These are phyloP conservation scores for Tremella yokohamensis DNA, from an alignment of 768 basidiomycete species.

Conservation along the genomic window DNA sequence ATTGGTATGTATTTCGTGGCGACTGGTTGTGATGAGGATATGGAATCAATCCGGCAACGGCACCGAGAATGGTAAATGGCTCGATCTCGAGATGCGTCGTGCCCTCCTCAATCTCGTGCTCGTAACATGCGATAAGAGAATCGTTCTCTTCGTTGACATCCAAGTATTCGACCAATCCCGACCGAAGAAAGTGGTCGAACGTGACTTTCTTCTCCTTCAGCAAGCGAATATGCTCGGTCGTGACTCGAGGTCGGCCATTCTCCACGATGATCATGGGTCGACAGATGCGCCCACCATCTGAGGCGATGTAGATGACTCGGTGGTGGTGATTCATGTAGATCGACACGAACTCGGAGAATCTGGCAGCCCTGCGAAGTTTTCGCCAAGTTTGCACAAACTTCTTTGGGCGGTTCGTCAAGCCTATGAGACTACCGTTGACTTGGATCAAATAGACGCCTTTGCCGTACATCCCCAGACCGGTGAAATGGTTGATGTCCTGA, in stretches of 20 bases:
- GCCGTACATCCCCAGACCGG: conserved; percentile 94
- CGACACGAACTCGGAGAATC: conserved; percentile 92
- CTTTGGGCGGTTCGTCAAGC: conserved; percentile 77
- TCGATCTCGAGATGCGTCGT: conserved; percentile 98
- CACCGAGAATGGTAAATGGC: conserved; percentile 94
- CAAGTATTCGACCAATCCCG: conserved; percentile 93
- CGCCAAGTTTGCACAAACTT: conserved; percentile 88
- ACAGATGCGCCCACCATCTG: conserved; percentile 96
- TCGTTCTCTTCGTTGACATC: conserved; percentile 99
- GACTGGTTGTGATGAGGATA: conserved; percentile 99
- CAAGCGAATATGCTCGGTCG: conserved; percentile 72
- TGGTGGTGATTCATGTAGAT: conserved; percentile 96
- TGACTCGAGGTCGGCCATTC: conserved; percentile 69
- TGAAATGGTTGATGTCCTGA: conserved; percentile 89
- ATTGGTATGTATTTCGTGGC: conserved; percentile 98
- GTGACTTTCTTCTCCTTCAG: conserved; percentile 72
- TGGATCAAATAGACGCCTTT: conserved; percentile 89
- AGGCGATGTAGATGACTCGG: conserved; percentile 87
- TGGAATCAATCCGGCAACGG: conserved; percentile 95
- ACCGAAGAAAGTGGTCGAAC: conserved; percentile 90
- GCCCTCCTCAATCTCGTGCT: conserved; percentile 70
- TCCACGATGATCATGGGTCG: conserved; percentile 97
- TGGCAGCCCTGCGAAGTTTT: conserved; percentile 81
- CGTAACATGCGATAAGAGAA: conserved; percentile 90
- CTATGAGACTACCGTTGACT: conserved; percentile 93